Evolutionary conservation across 345 rosid species (phyloP).

Genomic region (Triadica sebifera): DNA sequence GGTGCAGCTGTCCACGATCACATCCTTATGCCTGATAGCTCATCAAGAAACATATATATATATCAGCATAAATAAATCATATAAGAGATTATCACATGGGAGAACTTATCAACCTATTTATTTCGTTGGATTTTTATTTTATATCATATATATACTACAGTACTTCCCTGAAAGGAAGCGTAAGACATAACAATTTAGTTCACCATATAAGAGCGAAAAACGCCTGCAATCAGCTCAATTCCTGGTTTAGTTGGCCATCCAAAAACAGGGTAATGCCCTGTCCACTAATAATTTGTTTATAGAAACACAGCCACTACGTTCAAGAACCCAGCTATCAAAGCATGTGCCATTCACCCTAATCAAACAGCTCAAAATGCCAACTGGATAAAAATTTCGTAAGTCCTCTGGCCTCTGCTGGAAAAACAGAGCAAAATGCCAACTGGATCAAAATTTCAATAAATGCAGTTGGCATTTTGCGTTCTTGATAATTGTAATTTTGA

Average conservation of each 20-base stretch:
- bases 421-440: too few species aligned
- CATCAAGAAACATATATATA: neutral
- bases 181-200: neutral
- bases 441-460: neutral
- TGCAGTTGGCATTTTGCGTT: too few species aligned
- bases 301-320: neutral
- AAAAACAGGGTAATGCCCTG: neutral
- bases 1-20: neutral
- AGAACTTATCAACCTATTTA: neutral
- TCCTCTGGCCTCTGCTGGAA: too few species aligned
- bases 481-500: too few species aligned
- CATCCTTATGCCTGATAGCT: constrained; percentile 18
- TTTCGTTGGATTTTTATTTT: neutral
- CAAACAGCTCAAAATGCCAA: too few species aligned
- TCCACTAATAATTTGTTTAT: neutral
- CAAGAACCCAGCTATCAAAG: too few species aligned
- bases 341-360: too few species aligned
- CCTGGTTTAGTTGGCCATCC: neutral
- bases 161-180: neutral
- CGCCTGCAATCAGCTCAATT: neutral
- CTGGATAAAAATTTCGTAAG: too few species aligned
- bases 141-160: neutral
- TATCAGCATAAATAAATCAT: constrained; percentile 1
- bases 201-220: neutral
- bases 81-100: neutral